Evolutionary conservation across 2,329 filamentous ascomycete genomes (phyloP).

Genomic region (Ceratocystis smalleyi): DNA sequence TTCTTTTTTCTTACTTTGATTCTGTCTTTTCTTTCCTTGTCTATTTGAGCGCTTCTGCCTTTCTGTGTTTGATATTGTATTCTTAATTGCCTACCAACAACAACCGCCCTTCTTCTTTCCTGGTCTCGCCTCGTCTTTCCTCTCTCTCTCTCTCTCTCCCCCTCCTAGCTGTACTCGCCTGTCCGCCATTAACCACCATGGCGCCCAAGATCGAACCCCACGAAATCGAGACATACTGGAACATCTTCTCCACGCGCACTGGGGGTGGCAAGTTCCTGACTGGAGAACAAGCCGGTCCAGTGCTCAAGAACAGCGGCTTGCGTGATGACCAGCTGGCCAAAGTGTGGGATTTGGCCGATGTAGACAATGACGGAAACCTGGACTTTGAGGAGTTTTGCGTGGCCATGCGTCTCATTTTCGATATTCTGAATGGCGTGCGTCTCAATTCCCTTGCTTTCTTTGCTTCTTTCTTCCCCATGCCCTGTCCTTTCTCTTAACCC

Average conservation of each 20-base stretch:
- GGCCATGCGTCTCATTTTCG: slow-evolving; percentile 95
- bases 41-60: not conserved
- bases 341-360: slow-evolving; percentile 93
- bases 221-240: slow-evolving; percentile 52
- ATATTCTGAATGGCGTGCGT: slow-evolving; percentile 81
- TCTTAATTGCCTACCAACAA: not conserved
- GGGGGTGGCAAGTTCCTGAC: slow-evolving; percentile 45
- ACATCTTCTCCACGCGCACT: slow-evolving; percentile 45
- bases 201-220: slow-evolving; percentile 45
- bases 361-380: slow-evolving; percentile 91
- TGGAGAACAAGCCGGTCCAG: slow-evolving; percentile 45
- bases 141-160: not conserved
- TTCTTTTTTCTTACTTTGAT: not conserved
- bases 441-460: not conserved
- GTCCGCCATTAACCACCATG: slow-evolving; percentile 27
- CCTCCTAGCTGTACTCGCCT: not conserved
- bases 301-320: slow-evolving; percentile 48
- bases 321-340: slow-evolving; percentile 71
- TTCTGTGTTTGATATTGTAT: not conserved
- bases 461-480: not conserved
- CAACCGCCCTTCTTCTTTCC: not conserved
- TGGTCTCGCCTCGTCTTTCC: not conserved
- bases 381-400: slow-evolving; percentile 99
- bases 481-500: not conserved
- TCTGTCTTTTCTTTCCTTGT: not conserved